Conservation (phyloP, 768 basidiomycete genomes). For the Mycena galericulata region DNA sequence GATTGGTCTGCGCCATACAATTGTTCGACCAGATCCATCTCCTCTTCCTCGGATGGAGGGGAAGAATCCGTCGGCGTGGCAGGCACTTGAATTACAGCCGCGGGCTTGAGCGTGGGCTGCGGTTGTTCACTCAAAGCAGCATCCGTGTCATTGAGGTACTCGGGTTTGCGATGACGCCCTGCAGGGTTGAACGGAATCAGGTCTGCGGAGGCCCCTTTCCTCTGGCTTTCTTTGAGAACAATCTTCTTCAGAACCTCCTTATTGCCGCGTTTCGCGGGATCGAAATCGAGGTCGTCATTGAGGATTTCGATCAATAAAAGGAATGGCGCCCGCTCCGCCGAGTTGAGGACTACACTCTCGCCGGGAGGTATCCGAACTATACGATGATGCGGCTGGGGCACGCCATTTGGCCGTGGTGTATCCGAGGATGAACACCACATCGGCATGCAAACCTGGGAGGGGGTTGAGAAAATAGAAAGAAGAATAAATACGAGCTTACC, state of each 20-base stretch:
- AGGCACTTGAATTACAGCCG: slow-evolving; percentile 34
- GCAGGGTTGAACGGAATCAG: slow-evolving; percentile 57
- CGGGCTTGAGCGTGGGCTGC: slow-evolving; percentile 36
- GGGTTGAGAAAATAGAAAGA: slow-evolving; percentile 1
- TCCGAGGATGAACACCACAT: slow-evolving; percentile 89
- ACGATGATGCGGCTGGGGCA: slow-evolving; percentile 84
- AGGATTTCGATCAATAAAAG: slow-evolving; percentile 93
- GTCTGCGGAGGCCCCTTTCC: slow-evolving; percentile 68
- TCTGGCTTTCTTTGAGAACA: slow-evolving; percentile 72
- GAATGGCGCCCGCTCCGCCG: slow-evolving; percentile 95
- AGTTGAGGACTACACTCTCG: slow-evolving; percentile 97
- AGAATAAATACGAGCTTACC: slow-evolving; percentile 56
- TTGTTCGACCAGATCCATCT: slow-evolving; percentile 97
- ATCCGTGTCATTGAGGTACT: slow-evolving; percentile 44
- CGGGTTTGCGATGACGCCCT: slow-evolving; percentile 38
- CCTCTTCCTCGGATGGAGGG: slow-evolving; percentile 71
- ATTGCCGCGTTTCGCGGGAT: slow-evolving; percentile 85
- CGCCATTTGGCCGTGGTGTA: slow-evolving; percentile 51
- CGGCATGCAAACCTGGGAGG: slow-evolving; percentile 81
- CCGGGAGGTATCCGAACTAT: slow-evolving; percentile 98
- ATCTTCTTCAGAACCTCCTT: slow-evolving; percentile 87
- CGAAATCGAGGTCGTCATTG: slow-evolving; percentile 91
- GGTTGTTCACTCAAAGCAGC: slow-evolving; percentile 46
- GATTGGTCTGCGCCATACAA: slow-evolving; percentile 86
- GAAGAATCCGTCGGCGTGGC: slow-evolving; percentile 30